These are phyloP conservation scores for Aureobasidium mangrovei DNA, from an alignment of 2,329 filamentous ascomycete genomes.

Conservation along the genomic window DNA sequence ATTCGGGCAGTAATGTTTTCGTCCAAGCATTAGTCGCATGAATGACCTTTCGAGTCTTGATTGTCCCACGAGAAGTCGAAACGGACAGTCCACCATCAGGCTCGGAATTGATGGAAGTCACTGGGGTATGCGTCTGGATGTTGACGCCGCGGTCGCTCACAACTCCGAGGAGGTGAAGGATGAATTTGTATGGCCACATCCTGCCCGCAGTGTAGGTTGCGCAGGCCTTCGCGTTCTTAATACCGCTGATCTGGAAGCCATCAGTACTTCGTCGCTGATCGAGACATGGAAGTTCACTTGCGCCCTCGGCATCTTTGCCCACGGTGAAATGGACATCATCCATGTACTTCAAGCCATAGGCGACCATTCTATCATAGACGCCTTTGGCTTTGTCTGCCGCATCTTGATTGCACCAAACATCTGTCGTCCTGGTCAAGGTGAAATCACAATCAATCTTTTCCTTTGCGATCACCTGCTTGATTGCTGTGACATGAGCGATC, in stretches of 20 bases:
- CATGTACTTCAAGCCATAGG: slow-evolving; percentile 21
- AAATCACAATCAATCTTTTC: slow-evolving; percentile 39
- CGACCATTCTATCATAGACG: slow-evolving; percentile 24
- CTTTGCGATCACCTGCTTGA: slow-evolving; percentile 32
- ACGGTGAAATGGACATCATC: slow-evolving; percentile 21
- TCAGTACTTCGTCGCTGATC: not conserved
- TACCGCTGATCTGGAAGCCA: slow-evolving; percentile 16
- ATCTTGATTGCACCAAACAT: slow-evolving; percentile 29
- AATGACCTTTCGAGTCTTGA: slow-evolving; percentile 22
- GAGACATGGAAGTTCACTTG: not conserved
- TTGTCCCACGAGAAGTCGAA: slow-evolving; percentile 19
- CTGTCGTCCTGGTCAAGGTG: slow-evolving; percentile 30
- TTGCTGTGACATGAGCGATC: slow-evolving; percentile 29
- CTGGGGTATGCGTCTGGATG: slow-evolving; percentile 64
- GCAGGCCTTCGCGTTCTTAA: slow-evolving; percentile 30
- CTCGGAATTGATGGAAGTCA: slow-evolving; percentile 24
- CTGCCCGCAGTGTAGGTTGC: slow-evolving; percentile 48
- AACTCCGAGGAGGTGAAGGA: slow-evolving; percentile 59
- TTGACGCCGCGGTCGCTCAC: slow-evolving; percentile 48
- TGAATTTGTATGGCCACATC: slow-evolving; percentile 72
- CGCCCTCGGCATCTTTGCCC: slow-evolving; percentile 15
- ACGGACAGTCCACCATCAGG: slow-evolving; percentile 8
- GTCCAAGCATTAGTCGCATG: slow-evolving; percentile 32
- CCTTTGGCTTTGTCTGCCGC: slow-evolving; percentile 26
- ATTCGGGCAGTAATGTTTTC: slow-evolving; percentile 26